A percentile compares a stretch with the other conserved stretches of the same genome.
Evolutionary conservation across 2,329 filamentous ascomycete genomes (phyloP).

Genomic region (Albifimbria verrucaria): DNA sequence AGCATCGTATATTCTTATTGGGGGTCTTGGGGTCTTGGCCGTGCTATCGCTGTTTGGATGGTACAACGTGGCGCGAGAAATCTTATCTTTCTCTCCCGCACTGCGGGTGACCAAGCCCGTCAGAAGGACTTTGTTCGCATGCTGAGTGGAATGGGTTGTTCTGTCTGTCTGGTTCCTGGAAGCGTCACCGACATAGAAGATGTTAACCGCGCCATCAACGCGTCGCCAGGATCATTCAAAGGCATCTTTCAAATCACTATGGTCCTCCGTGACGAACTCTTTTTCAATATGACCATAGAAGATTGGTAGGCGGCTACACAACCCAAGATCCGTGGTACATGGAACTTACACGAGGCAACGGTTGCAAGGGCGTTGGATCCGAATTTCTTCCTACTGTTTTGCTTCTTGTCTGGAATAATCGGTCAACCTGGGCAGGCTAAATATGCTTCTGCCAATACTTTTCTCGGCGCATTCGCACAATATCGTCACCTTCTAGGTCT

Average conservation of each 20-base stretch:
- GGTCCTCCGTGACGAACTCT: constrained; percentile 19
- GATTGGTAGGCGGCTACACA: constrained; percentile 21
- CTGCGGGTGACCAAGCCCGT: constrained; percentile 10
- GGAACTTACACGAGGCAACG: constrained; percentile 28
- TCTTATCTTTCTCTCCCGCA: constrained; percentile 23
- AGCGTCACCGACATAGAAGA: constrained; percentile 25
- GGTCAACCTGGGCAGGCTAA: constrained; percentile 28
- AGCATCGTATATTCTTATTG: constrained; percentile 20
- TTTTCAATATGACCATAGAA: constrained; percentile 26
- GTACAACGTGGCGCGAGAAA: constrained; percentile 20
- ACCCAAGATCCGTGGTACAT: constrained; percentile 32
- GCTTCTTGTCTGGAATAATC: constrained; percentile 21
- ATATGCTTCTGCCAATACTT: constrained; percentile 38
- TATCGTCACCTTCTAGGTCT: constrained; percentile 32
- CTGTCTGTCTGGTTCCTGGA: constrained; percentile 24
- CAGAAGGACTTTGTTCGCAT: constrained; percentile 15
- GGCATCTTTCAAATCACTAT: constrained; percentile 40
- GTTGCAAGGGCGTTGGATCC: constrained; percentile 10
- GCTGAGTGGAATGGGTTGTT: constrained; percentile 21
- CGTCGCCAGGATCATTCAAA: constrained; percentile 23
- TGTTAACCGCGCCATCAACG: constrained; percentile 19
- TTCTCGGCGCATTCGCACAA: constrained; percentile 35
- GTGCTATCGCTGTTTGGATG: constrained; percentile 20
- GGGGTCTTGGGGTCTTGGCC: constrained; percentile 10
- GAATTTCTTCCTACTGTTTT: constrained; percentile 30